These are phyloP conservation scores for Suhomyces kilbournensis DNA, from an alignment of 805 yeast species.

Conservation along the genomic window DNA sequence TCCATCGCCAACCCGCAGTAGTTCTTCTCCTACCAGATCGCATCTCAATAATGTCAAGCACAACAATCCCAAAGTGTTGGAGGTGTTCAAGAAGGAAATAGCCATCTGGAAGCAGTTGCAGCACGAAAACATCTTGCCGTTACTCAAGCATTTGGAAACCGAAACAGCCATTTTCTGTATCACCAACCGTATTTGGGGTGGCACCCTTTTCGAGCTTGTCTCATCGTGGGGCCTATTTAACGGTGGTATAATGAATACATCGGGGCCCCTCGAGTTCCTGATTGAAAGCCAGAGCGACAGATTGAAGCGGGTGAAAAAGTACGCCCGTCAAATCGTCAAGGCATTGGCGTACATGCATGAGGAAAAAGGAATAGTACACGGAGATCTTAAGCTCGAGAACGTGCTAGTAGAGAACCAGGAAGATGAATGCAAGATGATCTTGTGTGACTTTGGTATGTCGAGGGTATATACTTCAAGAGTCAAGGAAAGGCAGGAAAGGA, in stretches of 20 bases:
- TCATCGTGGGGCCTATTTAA: slow-evolving; percentile 57
- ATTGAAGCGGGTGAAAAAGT: slow-evolving; percentile 28
- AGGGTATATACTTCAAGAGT: slow-evolving; percentile 29
- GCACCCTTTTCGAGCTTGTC: slow-evolving; percentile 78
- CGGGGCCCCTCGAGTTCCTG: slow-evolving; percentile 28
- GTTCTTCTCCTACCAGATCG: slow-evolving; percentile 6
- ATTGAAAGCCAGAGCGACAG: slow-evolving; percentile 29
- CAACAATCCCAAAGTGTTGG: slow-evolving; percentile 47
- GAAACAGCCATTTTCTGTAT: slow-evolving; percentile 66
- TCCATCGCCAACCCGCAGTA: slow-evolving; percentile 3
- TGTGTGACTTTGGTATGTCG: slow-evolving; percentile 92
- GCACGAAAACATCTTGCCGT: slow-evolving; percentile 63
- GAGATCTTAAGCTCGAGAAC: slow-evolving; percentile 81
- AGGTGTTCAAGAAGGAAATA: slow-evolving; percentile 68
- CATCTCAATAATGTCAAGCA: slow-evolving; percentile 13
- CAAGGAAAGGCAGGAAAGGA: slow-evolving; percentile 1
- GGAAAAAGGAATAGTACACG: slow-evolving; percentile 62
- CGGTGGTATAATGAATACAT: slow-evolving; percentile 21
- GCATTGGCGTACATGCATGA: slow-evolving; percentile 62
- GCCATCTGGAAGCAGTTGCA: slow-evolving; percentile 68
- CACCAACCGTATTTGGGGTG: slow-evolving; percentile 65
- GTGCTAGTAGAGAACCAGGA: slow-evolving; percentile 52
- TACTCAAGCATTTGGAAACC: slow-evolving; percentile 61
- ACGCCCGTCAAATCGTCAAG: slow-evolving; percentile 51
- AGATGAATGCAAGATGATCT: slow-evolving; percentile 40